phyloP scores from a whole-genome alignment of 2,329 filamentous ascomycete genomes.

The Fusarium sp. region DNA sequence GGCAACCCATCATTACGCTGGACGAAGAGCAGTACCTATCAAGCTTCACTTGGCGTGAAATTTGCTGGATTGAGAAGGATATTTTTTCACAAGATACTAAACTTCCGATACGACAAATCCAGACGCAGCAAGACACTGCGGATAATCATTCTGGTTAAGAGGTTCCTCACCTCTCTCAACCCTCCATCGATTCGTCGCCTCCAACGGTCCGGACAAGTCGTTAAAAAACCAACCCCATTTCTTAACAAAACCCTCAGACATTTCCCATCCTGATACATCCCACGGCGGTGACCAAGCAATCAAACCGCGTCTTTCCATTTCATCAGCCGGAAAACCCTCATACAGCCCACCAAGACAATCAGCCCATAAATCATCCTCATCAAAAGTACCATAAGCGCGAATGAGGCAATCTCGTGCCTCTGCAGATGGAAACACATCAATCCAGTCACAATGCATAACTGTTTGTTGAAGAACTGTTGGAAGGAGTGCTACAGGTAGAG shows the following conservation, averaged over 20 bases:
- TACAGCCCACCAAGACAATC: slow-evolving; percentile 58
- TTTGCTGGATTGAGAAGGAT: not conserved
- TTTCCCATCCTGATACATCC: slow-evolving; percentile 40
- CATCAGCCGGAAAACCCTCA: slow-evolving; percentile 58
- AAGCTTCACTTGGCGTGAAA: not conserved
- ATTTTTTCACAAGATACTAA: not conserved
- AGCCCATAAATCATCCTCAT: slow-evolving; percentile 59
- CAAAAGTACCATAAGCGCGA: slow-evolving; percentile 44
- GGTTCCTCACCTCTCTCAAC: slow-evolving; percentile 25
- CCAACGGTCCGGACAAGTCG: slow-evolving; percentile 16
- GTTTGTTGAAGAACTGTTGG: slow-evolving; percentile 29
- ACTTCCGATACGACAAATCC: not conserved
- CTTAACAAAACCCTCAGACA: slow-evolving; percentile 36
- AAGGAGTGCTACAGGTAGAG: slow-evolving; percentile 7
- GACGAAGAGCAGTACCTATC: not conserved
- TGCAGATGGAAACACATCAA: slow-evolving; percentile 23
- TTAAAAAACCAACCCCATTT: slow-evolving; percentile 41
- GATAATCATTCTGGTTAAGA: not conserved
- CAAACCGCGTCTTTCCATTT: slow-evolving; percentile 55
- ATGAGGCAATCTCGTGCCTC: slow-evolving; percentile 13
- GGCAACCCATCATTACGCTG: not conserved
- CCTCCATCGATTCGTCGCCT: slow-evolving; percentile 39
- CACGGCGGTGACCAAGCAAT: slow-evolving; percentile 55
- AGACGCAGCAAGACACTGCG: not conserved
- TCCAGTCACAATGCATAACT: slow-evolving; percentile 21